phyloP scores from a whole-genome alignment of 805 yeast genomes.

The Wickerhamomyces strasburgensis region DNA sequence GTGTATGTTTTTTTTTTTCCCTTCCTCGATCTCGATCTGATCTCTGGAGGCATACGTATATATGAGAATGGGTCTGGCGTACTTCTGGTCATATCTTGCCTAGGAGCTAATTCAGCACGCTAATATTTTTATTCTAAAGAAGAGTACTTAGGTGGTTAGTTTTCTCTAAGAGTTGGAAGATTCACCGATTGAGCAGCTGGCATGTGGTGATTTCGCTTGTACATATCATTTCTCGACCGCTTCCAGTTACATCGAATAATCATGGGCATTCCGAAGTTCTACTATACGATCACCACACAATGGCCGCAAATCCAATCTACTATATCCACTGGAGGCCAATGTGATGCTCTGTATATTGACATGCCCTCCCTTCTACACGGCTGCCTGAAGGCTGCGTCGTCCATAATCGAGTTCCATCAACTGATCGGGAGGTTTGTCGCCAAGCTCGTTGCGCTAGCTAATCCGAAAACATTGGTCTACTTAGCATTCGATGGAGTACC shows the following conservation, averaged over 20 bases:
- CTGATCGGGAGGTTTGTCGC: slow-evolving; percentile 81
- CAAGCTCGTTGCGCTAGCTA: slow-evolving; percentile 70
- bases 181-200: background rate
- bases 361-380: slow-evolving; percentile 90
- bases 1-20: no score
- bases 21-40: no score
- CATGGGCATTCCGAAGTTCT: slow-evolving; percentile 22
- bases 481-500: slow-evolving; percentile 98
- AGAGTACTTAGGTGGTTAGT: no score
- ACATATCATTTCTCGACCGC: background rate
- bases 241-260: no score
- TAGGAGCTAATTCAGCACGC: no score
- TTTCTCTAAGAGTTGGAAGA: no score
- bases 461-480: slow-evolving; percentile 70
- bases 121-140: no score
- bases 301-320: slow-evolving; percentile 9
- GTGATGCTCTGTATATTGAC: slow-evolving; percentile 86
- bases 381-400: slow-evolving; percentile 67
- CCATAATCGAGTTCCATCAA: slow-evolving; percentile 68
- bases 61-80: no score
- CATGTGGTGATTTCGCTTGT: background rate
- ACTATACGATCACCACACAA: slow-evolving; percentile 5
- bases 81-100: no score
- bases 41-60: no score
- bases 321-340: slow-evolving; percentile 37